Evolutionary conservation across 306 rosid species (phyloP).

Genomic region (apple (Malus domestica)): ASM211411v1 NC_041801.1:149501-150000

Average conservation of each 20-base stretch:
- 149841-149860: background rate
- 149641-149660: no score
- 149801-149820: background rate
- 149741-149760: background rate
- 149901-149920: background rate
- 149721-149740: background rate
- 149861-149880: background rate
- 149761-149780: background rate
- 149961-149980: background rate
- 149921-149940: background rate
- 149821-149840: background rate
- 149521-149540: background rate
- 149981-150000: background rate
- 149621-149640: background rate
- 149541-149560: no score
- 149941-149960: background rate
- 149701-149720: background rate
- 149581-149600: no score
- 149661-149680: background rate
- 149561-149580: no score
- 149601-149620: no score
- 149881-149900: background rate
- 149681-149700: background rate
- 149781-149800: background rate
- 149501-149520: background rate